Percentiles rank a stretch among this genome's conserved stretches.
Evolutionary conservation across 1,284 basidiomycete species (phyloP).

Genomic region (Takashimella koratensis): DNA sequence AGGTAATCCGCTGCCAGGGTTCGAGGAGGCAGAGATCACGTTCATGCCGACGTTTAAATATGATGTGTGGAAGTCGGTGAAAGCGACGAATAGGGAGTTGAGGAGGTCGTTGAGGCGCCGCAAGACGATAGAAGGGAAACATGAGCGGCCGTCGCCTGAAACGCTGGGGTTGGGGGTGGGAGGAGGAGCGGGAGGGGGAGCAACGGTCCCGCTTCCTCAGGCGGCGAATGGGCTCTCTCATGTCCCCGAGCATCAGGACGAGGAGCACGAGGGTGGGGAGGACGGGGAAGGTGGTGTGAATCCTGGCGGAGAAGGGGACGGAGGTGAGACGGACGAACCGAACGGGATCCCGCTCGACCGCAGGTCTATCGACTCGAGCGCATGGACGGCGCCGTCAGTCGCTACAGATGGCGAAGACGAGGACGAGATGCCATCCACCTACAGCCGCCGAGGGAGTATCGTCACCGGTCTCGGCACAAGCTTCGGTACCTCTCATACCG

Average conservation of each 20-base stretch:
- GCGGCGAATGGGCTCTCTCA: neutral
- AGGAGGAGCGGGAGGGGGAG: neutral
- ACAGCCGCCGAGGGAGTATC: neutral
- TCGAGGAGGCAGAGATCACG: slow-evolving; percentile 51
- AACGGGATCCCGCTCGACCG: neutral
- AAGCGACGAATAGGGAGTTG: slow-evolving; percentile 41
- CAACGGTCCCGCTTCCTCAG: neutral
- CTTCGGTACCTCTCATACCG: no score
- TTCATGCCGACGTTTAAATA: slow-evolving; percentile 56
- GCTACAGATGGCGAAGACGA: neutral
- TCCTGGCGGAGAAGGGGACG: neutral
- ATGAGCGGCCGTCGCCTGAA: slow-evolving; percentile 6
- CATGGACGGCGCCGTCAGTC: neutral
- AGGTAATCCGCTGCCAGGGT: slow-evolving; percentile 48
- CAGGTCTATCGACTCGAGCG: neutral
- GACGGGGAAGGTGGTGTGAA: neutral
- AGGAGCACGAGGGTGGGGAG: neutral
- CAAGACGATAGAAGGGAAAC: slow-evolving; percentile 16
- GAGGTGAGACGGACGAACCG: neutral
- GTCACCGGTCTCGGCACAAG: neutral
- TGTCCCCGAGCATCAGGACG: neutral
- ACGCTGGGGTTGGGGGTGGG: neutral
- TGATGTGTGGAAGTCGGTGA: slow-evolving; percentile 51
- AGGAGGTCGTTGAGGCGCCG: slow-evolving; percentile 28
- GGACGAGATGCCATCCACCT: neutral